Evolutionary conservation across 139 green algal species (phyloP).

Genomic region (Volvox africanus): DNA sequence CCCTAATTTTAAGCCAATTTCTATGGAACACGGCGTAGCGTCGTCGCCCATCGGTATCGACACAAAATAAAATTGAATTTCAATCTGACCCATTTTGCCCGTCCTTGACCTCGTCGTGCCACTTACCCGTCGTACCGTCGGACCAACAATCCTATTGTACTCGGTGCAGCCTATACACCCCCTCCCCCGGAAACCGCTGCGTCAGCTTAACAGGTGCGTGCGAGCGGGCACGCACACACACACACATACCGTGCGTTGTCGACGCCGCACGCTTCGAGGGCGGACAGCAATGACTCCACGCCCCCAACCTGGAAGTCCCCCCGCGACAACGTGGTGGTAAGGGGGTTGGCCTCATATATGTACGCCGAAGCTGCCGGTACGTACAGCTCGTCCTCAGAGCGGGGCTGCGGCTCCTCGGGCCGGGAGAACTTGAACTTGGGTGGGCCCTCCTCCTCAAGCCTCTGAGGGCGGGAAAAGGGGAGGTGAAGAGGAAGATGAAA

Average conservation of each 20-base stretch:
- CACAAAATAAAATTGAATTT: no score
- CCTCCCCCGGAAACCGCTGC: no score
- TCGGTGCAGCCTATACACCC: no score
- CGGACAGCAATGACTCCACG: conserved; percentile 84
- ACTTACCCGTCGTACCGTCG: no score
- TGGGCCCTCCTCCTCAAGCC: neutral
- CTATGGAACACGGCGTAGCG: no score
- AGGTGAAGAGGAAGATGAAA: neutral
- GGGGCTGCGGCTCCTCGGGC: conserved; percentile 12
- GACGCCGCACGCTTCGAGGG: conserved; percentile 88
- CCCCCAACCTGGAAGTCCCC: conserved; percentile 52
- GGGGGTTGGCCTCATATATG: neutral
- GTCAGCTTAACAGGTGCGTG: no score
- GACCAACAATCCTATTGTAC: no score
- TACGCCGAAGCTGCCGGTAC: neutral
- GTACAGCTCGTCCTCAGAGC: neutral
- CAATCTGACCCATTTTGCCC: no score
- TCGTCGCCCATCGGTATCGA: no score
- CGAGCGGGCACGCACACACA: no score
- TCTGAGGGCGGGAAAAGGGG: neutral
- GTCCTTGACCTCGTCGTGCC: no score
- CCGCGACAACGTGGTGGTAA: neutral
- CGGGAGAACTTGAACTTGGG: neutral
- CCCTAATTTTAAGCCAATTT: no score
- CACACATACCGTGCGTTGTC: conserved; percentile 82